Conservation (phyloP, 2,329 filamentous ascomycete species). For the Lachnellula willkommii region DNA sequence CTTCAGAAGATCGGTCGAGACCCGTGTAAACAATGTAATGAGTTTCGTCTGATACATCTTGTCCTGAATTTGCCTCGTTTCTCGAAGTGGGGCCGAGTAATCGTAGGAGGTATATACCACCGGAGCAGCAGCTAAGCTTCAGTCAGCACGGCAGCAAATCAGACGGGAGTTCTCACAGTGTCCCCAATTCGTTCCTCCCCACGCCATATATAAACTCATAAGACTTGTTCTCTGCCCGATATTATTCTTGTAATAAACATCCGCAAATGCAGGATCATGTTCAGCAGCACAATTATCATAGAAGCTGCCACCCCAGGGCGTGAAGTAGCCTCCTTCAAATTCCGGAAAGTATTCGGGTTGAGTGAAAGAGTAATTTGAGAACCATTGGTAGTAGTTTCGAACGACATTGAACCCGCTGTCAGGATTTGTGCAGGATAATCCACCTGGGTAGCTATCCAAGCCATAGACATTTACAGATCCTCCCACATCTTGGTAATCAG, state of each 20-base stretch:
- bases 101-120: constrained; percentile 45
- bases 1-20: constrained; percentile 45
- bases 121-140: constrained; percentile 35
- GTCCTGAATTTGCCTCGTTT: constrained; percentile 47
- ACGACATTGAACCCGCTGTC: constrained; percentile 45
- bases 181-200: constrained; percentile 53
- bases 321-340: constrained; percentile 49
- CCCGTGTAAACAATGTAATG: constrained; percentile 48
- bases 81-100: constrained; percentile 45
- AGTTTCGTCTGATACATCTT: constrained; percentile 52
- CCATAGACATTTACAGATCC: constrained; percentile 48
- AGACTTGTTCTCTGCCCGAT: constrained; percentile 46
- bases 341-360: constrained; percentile 50
- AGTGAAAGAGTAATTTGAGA: constrained; percentile 48
- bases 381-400: constrained; percentile 52
- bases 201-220: constrained; percentile 47
- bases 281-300: constrained; percentile 46
- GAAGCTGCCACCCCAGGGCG: constrained; percentile 47
- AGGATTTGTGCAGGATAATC: constrained; percentile 45
- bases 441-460: constrained; percentile 42
- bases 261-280: constrained; percentile 43
- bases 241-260: constrained; percentile 53
- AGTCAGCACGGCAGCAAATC: neutral
- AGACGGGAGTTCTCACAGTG: constrained; percentile 34
- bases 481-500: constrained; percentile 51